phyloP scores from a whole-genome alignment of 1,139 yeast genomes.

The Protomyces arabidopsidicola region DNA sequence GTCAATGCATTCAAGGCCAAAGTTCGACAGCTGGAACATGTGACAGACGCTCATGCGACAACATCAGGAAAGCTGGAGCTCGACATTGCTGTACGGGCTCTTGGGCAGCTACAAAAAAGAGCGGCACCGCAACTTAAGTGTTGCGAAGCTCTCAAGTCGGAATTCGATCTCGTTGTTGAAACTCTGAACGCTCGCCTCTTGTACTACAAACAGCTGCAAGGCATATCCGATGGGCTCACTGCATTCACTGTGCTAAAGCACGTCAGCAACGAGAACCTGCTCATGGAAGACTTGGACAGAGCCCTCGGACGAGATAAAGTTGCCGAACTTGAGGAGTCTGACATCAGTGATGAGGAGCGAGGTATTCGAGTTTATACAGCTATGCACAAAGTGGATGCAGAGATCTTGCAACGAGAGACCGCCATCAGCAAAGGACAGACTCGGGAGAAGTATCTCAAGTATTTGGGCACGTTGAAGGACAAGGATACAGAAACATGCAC shows the following conservation, averaged over 20 bases:
- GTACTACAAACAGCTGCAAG: conserved; percentile 79
- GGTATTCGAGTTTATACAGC: conserved; percentile 32
- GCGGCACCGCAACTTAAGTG: background rate
- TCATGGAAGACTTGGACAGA: conserved; percentile 2
- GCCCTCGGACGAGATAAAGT: conserved; percentile 7
- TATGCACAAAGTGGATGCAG: conserved; percentile 21
- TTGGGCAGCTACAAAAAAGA: conserved; percentile 26
- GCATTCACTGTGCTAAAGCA: conserved; percentile 9
- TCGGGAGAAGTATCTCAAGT: conserved; percentile 56
- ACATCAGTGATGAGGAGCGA: conserved; percentile 32
- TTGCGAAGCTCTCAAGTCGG: conserved; percentile 38
- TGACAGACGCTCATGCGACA: background rate
- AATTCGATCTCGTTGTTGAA: conserved; percentile 40
- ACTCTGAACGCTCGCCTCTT: conserved; percentile 66
- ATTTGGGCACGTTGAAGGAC: conserved; percentile 41
- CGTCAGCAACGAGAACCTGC: background rate
- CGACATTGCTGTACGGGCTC: conserved; percentile 3
- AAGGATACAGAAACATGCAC: conserved; percentile 54
- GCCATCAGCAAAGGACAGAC: conserved; percentile 31
- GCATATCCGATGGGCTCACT: conserved; percentile 70
- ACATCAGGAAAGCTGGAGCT: background rate
- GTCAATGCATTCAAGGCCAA: background rate
- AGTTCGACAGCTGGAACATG: background rate
- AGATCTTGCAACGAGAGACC: conserved; percentile 11
- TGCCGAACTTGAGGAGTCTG: conserved; percentile 10